These are phyloP conservation scores for Pyrenochaeta sp. DNA, from an alignment of 2,329 filamentous ascomycete species.

Conservation along the genomic window DNA sequence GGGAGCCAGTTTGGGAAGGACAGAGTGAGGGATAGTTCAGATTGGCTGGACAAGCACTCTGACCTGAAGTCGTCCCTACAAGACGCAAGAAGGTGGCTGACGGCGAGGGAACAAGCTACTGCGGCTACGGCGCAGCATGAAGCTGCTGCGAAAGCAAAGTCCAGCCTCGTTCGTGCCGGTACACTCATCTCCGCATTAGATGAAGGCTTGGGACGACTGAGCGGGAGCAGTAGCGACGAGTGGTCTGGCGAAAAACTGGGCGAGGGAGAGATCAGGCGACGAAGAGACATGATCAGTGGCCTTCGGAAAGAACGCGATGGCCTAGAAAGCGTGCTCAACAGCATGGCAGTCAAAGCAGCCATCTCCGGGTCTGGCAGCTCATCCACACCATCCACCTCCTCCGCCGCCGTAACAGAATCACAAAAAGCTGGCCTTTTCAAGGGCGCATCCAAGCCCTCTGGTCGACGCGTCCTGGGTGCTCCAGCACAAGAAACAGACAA, in stretches of 20 bases:
- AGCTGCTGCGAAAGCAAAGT: conserved; percentile 77
- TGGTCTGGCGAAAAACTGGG: conserved; percentile 64
- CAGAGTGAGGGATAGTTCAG: conserved; percentile 58
- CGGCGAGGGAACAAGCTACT: conserved; percentile 70
- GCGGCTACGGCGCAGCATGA: conserved; percentile 70
- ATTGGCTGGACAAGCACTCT: conserved; percentile 79
- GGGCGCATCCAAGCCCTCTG: conserved; percentile 37
- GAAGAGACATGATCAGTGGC: conserved; percentile 73
- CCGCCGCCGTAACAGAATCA: conserved; percentile 43
- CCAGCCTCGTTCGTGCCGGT: conserved; percentile 73
- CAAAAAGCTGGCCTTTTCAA: conserved; percentile 50
- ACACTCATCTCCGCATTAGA: conserved; percentile 70
- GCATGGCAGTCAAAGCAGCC: conserved; percentile 62
- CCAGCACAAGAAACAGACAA: conserved; percentile 78
- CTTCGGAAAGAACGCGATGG: conserved; percentile 78
- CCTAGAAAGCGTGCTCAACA: conserved; percentile 75
- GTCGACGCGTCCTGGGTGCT: conserved; percentile 75
- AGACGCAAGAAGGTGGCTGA: conserved; percentile 71
- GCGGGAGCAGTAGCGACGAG: conserved; percentile 47
- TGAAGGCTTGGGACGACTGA: conserved; percentile 64
- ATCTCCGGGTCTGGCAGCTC: conserved; percentile 45
- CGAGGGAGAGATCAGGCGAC: conserved; percentile 76
- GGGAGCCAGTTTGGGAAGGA: conserved; percentile 50
- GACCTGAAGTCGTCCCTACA: conserved; percentile 77
- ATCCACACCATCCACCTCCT: conserved; percentile 39